Evolutionary conservation across 2,329 filamentous ascomycete genomes (phyloP), one percentile per base, ranked within the genome.

Genomic region (Aspergillus unguis): DNA sequence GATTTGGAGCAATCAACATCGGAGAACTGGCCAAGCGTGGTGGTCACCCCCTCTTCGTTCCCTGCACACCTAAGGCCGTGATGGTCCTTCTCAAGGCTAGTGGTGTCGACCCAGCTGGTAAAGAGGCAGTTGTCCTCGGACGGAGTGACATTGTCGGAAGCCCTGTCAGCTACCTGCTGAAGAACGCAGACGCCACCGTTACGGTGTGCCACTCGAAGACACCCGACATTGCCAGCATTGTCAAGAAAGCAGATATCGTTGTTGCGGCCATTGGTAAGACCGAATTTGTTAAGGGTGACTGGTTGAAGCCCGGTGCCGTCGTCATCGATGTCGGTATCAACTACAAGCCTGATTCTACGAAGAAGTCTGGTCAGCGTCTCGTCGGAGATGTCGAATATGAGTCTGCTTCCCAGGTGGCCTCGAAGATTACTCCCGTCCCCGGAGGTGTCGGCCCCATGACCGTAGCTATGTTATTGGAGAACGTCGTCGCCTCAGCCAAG

Each of bases 391-490:
- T 99, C 38, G 91, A 99, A 65, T 97, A 85, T 64, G 90, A 91
- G 47, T 85, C 88, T 40, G 92, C 92, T 11, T 81, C 81, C 11
- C 80, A 95, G 68, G 88, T 96, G 38, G 94, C 92, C 23, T 96
- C 92, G 2, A 83, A 88, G 65, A 96, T 99, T 66, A 99, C 94
- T 2, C 94, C 94, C 1, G 94, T 99, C 2, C 94, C 94, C 1
- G 94, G 94, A 52, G 94, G 94, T 71, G 94, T 99, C 54, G 94
- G 94, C 0, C 94, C 94, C 46, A 99, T 99, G 94, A 99, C 94
- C 3, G 92, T 99, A 58, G 94, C 94, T 55, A 99, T 99, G 94
- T 80, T 99, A 44, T 78, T 99, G 64, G 89, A 95, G 73, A 99
- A 99, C 67, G 92, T 97, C 6, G 87, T 97, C 50, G 87, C 92